Conservation (phyloP, 768 basidiomycete genomes). For the Royoungia palumana region DNA sequence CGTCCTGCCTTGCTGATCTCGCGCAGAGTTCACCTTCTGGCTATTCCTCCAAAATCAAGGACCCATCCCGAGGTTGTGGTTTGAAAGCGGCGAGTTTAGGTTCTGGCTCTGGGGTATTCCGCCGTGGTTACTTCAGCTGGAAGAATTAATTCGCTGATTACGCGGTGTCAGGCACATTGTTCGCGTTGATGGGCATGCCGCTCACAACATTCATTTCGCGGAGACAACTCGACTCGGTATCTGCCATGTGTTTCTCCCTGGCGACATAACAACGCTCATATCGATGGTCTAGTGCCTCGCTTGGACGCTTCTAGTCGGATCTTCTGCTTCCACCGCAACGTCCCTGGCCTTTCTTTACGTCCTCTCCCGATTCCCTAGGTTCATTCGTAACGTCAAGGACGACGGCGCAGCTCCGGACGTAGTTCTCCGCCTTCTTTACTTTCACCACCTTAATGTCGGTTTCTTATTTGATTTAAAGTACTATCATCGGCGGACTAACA, state of each 20-base stretch:
- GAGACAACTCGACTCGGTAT: constrained; percentile 55
- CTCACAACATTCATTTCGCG: constrained; percentile 61
- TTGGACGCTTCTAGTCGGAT: constrained; percentile 75
- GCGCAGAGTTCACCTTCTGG: constrained; percentile 75
- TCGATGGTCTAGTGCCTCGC: constrained; percentile 51
- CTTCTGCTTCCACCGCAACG: constrained; percentile 60
- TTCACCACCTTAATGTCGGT: constrained; percentile 76
- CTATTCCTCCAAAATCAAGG: constrained; percentile 78
- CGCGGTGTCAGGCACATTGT: constrained; percentile 49
- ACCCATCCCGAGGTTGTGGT: constrained; percentile 69
- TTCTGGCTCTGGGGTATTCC: constrained; percentile 63
- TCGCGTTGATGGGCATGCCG: constrained; percentile 70
- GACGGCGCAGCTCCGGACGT: constrained; percentile 75
- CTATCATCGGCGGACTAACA: background rate
- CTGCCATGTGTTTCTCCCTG: background rate
- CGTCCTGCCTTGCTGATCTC: constrained; percentile 4
- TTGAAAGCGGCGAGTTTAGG: constrained; percentile 74
- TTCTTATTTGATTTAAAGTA: background rate
- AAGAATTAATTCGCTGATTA: constrained; percentile 12
- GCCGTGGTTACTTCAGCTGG: background rate
- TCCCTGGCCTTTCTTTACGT: constrained; percentile 72
- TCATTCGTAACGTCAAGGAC: constrained; percentile 65
- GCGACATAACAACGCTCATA: constrained; percentile 10
- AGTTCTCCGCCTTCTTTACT: constrained; percentile 68
- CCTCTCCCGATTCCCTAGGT: constrained; percentile 63